phyloP scores from a whole-genome alignment of 176 grass and related monocot species.

The Avena atlantica region DNA sequence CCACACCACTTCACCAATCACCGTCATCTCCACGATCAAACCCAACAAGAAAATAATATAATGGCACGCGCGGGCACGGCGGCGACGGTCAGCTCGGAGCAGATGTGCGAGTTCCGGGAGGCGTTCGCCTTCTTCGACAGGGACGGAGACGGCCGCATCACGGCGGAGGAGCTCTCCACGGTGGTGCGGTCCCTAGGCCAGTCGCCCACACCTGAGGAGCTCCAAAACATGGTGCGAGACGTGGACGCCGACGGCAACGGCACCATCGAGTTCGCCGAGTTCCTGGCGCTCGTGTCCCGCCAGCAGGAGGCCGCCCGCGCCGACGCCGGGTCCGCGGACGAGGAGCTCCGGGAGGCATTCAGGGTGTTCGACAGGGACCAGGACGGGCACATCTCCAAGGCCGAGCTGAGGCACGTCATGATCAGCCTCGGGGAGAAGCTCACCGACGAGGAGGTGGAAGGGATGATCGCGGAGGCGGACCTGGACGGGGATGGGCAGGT shows the following conservation, averaged over 20 bases:
- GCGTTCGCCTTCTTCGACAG: conserved; percentile 93
- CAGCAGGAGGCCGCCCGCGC: conserved; percentile 23
- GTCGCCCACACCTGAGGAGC: conserved; percentile 56
- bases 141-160: conserved; percentile 92
- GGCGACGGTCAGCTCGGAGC: conserved; percentile 24
- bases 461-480: conserved; percentile 89
- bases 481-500: conserved; percentile 83
- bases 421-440: conserved; percentile 82
- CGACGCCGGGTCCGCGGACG: conserved; percentile 36
- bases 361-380: conserved; percentile 97
- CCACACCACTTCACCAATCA: too few relatives aligned
- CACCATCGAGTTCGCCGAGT: conserved; percentile 82
- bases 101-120: conserved; percentile 76
- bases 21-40: not conserved
- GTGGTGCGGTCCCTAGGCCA: conserved; percentile 80
- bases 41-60: not conserved
- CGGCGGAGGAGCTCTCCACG: conserved; percentile 69
- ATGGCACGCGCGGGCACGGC: not conserved
- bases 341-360: conserved; percentile 90
- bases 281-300: conserved; percentile 64
- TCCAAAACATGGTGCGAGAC: conserved; percentile 78
- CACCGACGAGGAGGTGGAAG: conserved; percentile 69
- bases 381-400: conserved; percentile 76
- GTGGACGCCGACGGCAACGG: conserved; percentile 84
- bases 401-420: conserved; percentile 71